Conservation (phyloP, 2,329 filamentous ascomycete species). For the Xylaria sp. region DNA sequence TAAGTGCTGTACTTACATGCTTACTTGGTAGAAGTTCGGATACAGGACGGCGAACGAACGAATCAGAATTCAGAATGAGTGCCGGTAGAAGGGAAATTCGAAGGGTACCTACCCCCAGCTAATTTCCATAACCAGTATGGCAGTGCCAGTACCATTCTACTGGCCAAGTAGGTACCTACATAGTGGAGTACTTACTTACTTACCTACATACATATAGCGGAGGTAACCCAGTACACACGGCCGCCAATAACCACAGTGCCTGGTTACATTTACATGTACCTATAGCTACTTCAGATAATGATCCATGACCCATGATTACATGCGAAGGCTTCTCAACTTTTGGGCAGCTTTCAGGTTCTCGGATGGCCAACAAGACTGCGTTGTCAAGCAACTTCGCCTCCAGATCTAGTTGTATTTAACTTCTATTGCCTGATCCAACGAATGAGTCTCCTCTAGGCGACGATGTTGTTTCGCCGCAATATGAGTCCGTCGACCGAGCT, state of each 20-base stretch:
- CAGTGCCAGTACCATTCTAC: too few relatives aligned
- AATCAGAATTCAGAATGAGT: not conserved
- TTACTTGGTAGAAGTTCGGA: not conserved
- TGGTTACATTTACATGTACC: too few relatives aligned
- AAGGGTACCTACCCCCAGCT: not conserved
- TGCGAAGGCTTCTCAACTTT: not conserved
- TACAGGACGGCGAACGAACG: not conserved
- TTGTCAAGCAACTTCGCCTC: slow-evolving; percentile 4
- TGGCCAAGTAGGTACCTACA: too few relatives aligned
- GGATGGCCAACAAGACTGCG: not conserved
- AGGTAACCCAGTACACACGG: too few relatives aligned
- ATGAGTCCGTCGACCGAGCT: not conserved
- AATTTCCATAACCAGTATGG: too few relatives aligned
- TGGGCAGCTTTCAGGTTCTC: not conserved
- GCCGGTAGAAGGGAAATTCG: not conserved
- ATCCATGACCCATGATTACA: not conserved
- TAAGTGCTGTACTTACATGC: not conserved
- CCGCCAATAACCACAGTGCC: too few relatives aligned
- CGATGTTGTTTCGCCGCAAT: not conserved
- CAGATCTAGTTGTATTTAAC: not conserved
- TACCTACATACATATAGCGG: too few relatives aligned
- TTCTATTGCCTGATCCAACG: too few relatives aligned
- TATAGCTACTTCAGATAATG: not conserved
- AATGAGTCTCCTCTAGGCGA: not conserved
- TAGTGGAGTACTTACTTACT: too few relatives aligned